Conservation (phyloP, 1,284 basidiomycete genomes). For the Pseudozyma sp. region DNA sequence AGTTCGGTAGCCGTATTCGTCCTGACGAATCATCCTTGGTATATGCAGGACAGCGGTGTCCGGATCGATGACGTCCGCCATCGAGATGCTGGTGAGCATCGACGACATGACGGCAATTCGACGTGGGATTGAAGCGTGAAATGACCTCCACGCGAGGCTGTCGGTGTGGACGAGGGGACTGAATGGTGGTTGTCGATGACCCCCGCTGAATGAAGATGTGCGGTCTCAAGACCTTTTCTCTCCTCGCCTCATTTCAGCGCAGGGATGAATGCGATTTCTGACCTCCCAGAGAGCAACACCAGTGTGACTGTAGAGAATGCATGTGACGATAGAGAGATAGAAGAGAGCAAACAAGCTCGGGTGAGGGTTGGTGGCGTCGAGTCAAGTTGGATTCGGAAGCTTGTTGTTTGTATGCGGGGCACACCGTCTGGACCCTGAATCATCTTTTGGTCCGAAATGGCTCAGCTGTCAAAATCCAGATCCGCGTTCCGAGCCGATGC, state of each 20-base stretch:
- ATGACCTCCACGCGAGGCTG: too few relatives aligned
- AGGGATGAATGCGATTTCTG: too few relatives aligned
- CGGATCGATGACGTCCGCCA: conserved; percentile 41
- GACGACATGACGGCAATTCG: neutral
- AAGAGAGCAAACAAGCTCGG: neutral
- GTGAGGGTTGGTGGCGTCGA: neutral
- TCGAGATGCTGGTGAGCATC: conserved; percentile 44
- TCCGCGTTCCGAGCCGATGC: conserved; percentile 31
- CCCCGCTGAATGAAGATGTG: too few relatives aligned
- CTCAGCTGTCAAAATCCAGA: conserved; percentile 14
- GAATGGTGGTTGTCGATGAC: neutral
- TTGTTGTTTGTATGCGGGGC: neutral
- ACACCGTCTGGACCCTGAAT: conserved; percentile 22
- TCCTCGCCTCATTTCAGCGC: too few relatives aligned
- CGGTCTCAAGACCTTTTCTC: too few relatives aligned
- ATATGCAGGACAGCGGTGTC: conserved; percentile 44
- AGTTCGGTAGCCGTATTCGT: conserved; percentile 47
- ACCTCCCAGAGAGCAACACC: too few relatives aligned
- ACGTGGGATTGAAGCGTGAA: too few relatives aligned
- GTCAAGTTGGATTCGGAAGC: neutral
- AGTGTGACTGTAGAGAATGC: neutral
- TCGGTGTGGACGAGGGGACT: too few relatives aligned
- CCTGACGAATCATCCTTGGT: conserved; percentile 43
- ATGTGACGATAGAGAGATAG: conserved; percentile 9
- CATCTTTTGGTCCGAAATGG: neutral